Evolutionary conservation across 768 basidiomycete genomes (phyloP).

Genomic region (Mycena vulgaris): DNA sequence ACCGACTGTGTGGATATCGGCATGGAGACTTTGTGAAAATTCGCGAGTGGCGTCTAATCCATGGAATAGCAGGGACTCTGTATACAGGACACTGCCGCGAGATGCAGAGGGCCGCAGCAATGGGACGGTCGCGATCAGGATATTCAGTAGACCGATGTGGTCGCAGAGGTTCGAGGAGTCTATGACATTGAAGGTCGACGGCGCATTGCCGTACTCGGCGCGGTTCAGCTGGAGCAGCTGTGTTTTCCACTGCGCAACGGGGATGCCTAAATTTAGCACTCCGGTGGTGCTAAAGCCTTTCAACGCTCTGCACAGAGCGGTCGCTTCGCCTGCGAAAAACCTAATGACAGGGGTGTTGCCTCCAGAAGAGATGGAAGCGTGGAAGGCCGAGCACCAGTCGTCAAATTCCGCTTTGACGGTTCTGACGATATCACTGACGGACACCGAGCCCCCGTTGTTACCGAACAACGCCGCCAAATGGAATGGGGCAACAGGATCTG

Average conservation of each 20-base stretch:
- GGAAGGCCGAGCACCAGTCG: slow-evolving; percentile 38
- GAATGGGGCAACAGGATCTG: slow-evolving; percentile 59
- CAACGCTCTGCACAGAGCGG: slow-evolving; percentile 57
- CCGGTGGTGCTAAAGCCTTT: slow-evolving; percentile 38
- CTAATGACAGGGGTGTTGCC: slow-evolving; percentile 47
- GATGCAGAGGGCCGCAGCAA: slow-evolving; percentile 49
- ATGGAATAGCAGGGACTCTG: slow-evolving; percentile 56
- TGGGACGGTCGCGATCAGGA: slow-evolving; percentile 56
- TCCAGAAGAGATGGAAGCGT: not conserved
- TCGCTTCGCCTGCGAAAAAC: slow-evolving; percentile 58
- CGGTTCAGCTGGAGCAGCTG: slow-evolving; percentile 29
- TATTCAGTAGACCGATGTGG: slow-evolving; percentile 63
- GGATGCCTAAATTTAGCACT: slow-evolving; percentile 46
- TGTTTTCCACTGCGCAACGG: slow-evolving; percentile 52
- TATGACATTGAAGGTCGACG: slow-evolving; percentile 59
- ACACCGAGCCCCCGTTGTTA: not conserved
- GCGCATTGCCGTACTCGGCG: slow-evolving; percentile 41
- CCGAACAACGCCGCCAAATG: slow-evolving; percentile 47
- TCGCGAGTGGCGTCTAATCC: slow-evolving; percentile 48
- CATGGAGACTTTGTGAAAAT: slow-evolving; percentile 50
- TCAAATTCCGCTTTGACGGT: slow-evolving; percentile 35
- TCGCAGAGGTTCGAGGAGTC: slow-evolving; percentile 68
- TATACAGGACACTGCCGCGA: slow-evolving; percentile 50
- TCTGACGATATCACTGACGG: slow-evolving; percentile 31
- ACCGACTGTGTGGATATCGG: slow-evolving; percentile 58